These are phyloP conservation scores for Suillus plorans DNA, from an alignment of 768 basidiomycete genomes.

Conservation along the genomic window DNA sequence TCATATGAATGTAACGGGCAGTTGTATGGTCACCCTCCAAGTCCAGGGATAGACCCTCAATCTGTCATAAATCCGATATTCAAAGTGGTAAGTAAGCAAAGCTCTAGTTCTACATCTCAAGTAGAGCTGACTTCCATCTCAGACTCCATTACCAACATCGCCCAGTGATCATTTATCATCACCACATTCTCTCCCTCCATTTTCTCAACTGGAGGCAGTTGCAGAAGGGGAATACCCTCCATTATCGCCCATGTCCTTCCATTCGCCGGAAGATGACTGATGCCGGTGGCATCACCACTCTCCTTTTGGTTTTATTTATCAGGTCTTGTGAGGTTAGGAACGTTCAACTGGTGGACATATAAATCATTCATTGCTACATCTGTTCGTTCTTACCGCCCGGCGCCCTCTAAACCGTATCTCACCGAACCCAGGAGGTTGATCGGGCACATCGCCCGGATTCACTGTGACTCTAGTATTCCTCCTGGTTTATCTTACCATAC, in stretches of 20 bases:
- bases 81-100: conserved; percentile 82
- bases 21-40: conserved; percentile 56
- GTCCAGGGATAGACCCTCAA: conserved; percentile 60
- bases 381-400: conserved; percentile 26
- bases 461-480: conserved; percentile 18
- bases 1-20: conserved; percentile 55
- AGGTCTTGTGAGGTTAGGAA: conserved; percentile 18
- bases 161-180: conserved; percentile 38
- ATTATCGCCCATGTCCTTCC: conserved; percentile 76
- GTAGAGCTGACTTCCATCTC: conserved; percentile 12
- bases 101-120: background rate
- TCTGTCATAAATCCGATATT: conserved; percentile 84
- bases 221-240: conserved; percentile 75
- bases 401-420: conserved; percentile 25
- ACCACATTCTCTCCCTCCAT: conserved; percentile 65
- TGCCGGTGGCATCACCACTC: conserved; percentile 6
- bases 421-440: conserved; percentile 12
- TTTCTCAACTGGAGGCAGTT: conserved; percentile 79
- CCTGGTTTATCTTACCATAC: conserved; percentile 28
- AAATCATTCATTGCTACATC: conserved; percentile 28
- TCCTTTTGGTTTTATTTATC: conserved; percentile 27
- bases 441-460: conserved; percentile 8
- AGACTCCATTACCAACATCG: conserved; percentile 57
- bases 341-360: conserved; percentile 18
- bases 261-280: conserved; percentile 47